Conservation (phyloP, 2,329 filamentous ascomycete species). For the Fulvia fulva region DNA sequence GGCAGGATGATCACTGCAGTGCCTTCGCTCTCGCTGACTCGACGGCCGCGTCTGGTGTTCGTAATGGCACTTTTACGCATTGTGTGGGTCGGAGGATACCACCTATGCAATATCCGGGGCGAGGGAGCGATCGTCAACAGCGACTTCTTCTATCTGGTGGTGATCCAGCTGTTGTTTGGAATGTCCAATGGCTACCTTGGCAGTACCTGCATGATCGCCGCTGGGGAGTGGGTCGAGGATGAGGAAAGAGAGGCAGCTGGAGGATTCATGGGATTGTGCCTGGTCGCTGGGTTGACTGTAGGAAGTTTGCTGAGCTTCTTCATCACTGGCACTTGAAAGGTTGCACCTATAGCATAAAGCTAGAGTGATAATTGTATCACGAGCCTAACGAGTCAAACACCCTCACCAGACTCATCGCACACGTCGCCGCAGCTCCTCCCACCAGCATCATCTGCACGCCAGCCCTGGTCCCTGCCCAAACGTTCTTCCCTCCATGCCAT, state of each 20-base stretch:
- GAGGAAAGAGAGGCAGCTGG: constrained; percentile 84
- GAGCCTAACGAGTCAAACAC: constrained; percentile 15
- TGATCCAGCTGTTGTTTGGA: constrained; percentile 82
- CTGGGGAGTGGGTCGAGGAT: constrained; percentile 73
- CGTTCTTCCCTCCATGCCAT: constrained; percentile 40
- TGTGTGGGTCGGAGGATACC: constrained; percentile 76
- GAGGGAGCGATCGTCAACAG: constrained; percentile 69
- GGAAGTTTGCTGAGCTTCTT: constrained; percentile 91
- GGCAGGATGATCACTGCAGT: constrained; percentile 67
- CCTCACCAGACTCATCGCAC: constrained; percentile 51
- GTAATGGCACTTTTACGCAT: constrained; percentile 61
- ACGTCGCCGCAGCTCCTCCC: constrained; percentile 61
- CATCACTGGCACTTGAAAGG: constrained; percentile 44
- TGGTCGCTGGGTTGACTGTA: constrained; percentile 76
- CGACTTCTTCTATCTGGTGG: constrained; percentile 80
- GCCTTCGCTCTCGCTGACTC: constrained; percentile 54
- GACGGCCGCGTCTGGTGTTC: constrained; percentile 65
- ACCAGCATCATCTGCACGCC: constrained; percentile 62
- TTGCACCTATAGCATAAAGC: neutral
- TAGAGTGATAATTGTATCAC: neutral
- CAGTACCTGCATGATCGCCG: constrained; percentile 87
- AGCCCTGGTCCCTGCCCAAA: constrained; percentile 52
- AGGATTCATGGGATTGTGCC: constrained; percentile 86
- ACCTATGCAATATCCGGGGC: constrained; percentile 82
- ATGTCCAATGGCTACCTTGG: constrained; percentile 82